Conservation (phyloP, 768 basidiomycete genomes). For the Suillus luteus region DNA sequence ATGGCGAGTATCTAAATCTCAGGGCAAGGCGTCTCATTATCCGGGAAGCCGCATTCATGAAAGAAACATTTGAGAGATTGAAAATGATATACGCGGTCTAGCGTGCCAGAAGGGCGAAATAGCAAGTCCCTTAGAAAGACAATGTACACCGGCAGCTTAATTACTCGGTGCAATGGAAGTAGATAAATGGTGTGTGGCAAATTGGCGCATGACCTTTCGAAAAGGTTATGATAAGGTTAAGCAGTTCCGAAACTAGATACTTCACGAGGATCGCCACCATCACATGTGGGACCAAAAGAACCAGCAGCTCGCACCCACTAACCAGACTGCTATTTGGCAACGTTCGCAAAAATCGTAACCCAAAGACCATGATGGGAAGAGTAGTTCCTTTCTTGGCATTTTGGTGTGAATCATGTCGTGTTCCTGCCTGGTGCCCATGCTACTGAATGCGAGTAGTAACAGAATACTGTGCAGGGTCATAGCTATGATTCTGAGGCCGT, state of each 20-base stretch:
- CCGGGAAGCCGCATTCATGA: background rate
- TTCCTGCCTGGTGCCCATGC: background rate
- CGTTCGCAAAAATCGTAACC: background rate
- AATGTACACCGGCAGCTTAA: background rate
- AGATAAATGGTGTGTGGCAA: background rate
- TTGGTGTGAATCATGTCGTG: slow-evolving; percentile 2
- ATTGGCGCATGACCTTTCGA: background rate
- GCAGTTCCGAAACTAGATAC: background rate
- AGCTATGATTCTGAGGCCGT: background rate
- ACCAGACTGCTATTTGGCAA: background rate
- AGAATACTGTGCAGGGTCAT: slow-evolving; percentile 4
- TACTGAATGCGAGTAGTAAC: background rate
- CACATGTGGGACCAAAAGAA: background rate
- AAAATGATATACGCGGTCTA: background rate
- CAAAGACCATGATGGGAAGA: background rate
- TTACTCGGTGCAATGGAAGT: no score
- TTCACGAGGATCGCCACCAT: background rate
- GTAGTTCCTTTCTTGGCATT: background rate
- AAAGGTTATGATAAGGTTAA: background rate
- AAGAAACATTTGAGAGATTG: background rate
- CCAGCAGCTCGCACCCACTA: background rate
- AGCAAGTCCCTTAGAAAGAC: background rate
- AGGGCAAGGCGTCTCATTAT: background rate
- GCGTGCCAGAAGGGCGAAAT: background rate
- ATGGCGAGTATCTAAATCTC: background rate